Base-by-base conservation (phyloP, 768 basidiomycete genomes). In the Mycena amicta region DNA sequence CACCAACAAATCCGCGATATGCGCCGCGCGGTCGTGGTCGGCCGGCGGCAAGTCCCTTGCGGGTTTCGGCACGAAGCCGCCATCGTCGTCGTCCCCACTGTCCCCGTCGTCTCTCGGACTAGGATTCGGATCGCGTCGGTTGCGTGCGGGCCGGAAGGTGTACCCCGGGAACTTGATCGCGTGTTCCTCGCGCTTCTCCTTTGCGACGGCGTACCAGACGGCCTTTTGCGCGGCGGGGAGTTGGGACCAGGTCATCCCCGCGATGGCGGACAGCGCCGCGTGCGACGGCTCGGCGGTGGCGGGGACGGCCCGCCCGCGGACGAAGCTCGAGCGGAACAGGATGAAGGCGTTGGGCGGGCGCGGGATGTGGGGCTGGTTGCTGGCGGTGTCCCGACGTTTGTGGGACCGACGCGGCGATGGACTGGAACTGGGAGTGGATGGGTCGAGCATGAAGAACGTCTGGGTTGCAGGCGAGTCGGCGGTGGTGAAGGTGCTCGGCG, bases 311-410 rank as follows among this genome's bases (percentile, higher is more conserved):
- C 82, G 75, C 52, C 69, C 76, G 71, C 80, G 82, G 66, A 84
- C 80, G 71, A 84, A 83, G 18, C 80, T 76, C 0, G 80, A 80
- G 64, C 83, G 80, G 73, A 84, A 84, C 62, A 84, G 75, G 63
- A 84, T 84, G 71, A 84, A 84, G 31, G 83, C 83, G 63, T 84
- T 84, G 12, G 83, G 80, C 2, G 83, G 83, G 49, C 83, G 81
- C 20, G 83, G 83, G 55, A 84, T 81, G 66, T 84, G 79, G 51
- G 23, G 62, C 13, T 16, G 28, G 51, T 1, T n/a, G 18, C 18
- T 37, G 22, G 54, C 3, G 3, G 54, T 39, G 16, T 25, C 1
- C 47, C 56, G 54, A 45, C 61, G 61, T 53, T 59, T 59, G 52
- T 59, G 61, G 12, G 61, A 62, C 28, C 49, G 53, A 25, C 16